These are phyloP conservation scores for Plasmodium relictum DNA, from an alignment of 169 alveolate genomes.

Conservation along the genomic window DNA sequence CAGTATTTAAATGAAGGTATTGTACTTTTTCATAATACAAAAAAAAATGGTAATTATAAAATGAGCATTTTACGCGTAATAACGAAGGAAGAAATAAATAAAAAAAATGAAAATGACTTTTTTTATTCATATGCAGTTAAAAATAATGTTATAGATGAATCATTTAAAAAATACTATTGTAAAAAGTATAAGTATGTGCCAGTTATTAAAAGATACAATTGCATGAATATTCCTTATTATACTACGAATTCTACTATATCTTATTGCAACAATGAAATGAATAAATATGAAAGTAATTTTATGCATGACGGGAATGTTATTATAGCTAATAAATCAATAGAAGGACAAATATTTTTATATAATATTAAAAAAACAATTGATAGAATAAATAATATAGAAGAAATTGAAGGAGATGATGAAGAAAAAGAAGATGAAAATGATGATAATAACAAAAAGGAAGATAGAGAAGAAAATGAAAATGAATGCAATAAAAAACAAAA, in stretches of 20 bases:
- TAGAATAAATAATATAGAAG: slow-evolving; percentile 48
- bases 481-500: neutral
- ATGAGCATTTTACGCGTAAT: slow-evolving; percentile 69
- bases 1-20: slow-evolving; percentile 54
- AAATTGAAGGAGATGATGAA: slow-evolving; percentile 31
- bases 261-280: slow-evolving; percentile 20
- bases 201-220: slow-evolving; percentile 42
- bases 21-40: slow-evolving; percentile 47
- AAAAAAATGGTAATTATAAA: slow-evolving; percentile 37
- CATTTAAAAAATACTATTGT: slow-evolving; percentile 34
- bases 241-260: slow-evolving; percentile 31
- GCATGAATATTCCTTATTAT: slow-evolving; percentile 52
- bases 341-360: slow-evolving; percentile 32
- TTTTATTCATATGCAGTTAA: slow-evolving; percentile 22
- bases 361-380: slow-evolving; percentile 38
- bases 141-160: slow-evolving; percentile 32
- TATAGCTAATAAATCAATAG: slow-evolving; percentile 46
- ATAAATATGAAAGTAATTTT: neutral
- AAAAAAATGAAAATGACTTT: slow-evolving; percentile 30
- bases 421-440: neutral
- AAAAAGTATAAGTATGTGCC: slow-evolving; percentile 45
- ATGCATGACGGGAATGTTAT: slow-evolving; percentile 34
- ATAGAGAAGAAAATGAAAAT: neutral
- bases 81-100: slow-evolving; percentile 43
- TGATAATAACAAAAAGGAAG: neutral